phyloP scores from a whole-genome alignment of 768 basidiomycete species.

The Cytidiella melzeri region DNA sequence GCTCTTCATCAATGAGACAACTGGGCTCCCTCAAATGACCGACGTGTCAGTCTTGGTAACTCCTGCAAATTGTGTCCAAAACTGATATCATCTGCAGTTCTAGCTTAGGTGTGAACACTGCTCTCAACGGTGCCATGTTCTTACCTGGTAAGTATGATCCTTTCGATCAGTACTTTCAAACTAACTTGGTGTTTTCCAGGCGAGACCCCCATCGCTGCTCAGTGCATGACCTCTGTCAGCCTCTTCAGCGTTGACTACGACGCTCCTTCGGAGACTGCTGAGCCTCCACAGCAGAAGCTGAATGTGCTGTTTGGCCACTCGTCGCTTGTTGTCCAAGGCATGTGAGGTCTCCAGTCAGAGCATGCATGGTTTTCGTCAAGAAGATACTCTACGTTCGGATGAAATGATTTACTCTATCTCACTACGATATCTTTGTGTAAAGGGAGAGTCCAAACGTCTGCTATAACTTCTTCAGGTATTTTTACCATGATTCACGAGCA shows the following conservation, averaged over 20 bases:
- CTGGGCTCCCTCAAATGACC: slow-evolving; percentile 20
- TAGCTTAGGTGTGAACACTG: slow-evolving; percentile 20
- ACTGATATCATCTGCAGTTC: slow-evolving; percentile 7
- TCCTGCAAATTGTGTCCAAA: neutral
- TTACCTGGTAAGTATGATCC: slow-evolving; percentile 19
- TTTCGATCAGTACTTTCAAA: neutral
- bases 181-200: slow-evolving; percentile 9
- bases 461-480: no score
- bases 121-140: slow-evolving; percentile 18
- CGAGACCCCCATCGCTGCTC: slow-evolving; percentile 21
- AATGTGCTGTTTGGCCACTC: slow-evolving; percentile 14
- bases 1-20: slow-evolving; percentile 18
- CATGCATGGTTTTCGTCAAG: no score
- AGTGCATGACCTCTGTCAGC: slow-evolving; percentile 24
- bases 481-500: no score
- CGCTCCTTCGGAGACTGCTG: slow-evolving; percentile 21
- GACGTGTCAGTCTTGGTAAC: slow-evolving; percentile 17
- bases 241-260: slow-evolving; percentile 28
- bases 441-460: no score
- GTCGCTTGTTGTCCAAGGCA: no score
- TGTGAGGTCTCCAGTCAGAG: no score
- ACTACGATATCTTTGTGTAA: no score
- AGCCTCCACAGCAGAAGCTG: slow-evolving; percentile 16
- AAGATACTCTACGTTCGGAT: no score
- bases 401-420: no score